phyloP scores from a whole-genome alignment of 2,329 filamentous ascomycete genomes.

The Neospermospora avenae region DNA sequence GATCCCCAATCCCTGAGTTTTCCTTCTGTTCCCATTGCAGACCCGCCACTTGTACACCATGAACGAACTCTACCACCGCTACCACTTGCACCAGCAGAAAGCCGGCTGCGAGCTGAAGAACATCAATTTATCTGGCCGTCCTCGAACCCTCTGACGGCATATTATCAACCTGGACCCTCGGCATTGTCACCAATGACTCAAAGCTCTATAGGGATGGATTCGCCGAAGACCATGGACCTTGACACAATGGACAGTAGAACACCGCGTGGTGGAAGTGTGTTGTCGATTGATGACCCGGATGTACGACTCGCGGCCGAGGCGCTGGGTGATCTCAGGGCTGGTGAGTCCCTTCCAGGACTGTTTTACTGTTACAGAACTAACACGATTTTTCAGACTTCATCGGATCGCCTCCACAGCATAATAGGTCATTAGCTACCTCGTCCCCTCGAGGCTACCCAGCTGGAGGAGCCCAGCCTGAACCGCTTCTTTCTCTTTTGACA shows the following conservation, averaged over 20 bases:
- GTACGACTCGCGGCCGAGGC: constrained; percentile 72
- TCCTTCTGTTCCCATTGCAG: constrained; percentile 30
- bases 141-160: constrained; percentile 35
- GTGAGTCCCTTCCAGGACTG: constrained; percentile 44
- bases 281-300: constrained; percentile 59
- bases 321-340: constrained; percentile 69
- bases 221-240: constrained; percentile 32
- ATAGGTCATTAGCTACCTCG: constrained; percentile 26
- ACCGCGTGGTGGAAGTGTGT: constrained; percentile 33
- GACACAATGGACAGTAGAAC: constrained; percentile 31
- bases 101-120: constrained; percentile 27
- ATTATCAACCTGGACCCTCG: constrained; percentile 34
- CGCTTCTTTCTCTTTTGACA: constrained; percentile 79
- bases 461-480: constrained; percentile 56
- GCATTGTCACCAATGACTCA: constrained; percentile 31
- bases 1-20: constrained; percentile 30
- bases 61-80: constrained; percentile 33
- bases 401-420: constrained; percentile 53
- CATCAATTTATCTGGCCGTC: constrained; percentile 33
- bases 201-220: constrained; percentile 21
- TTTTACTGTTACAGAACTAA: constrained; percentile 18
- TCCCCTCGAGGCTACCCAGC: constrained; percentile 37
- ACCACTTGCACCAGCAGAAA: constrained; percentile 26
- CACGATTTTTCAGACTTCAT: constrained; percentile 53
- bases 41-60: constrained; percentile 31